Percentiles rank a stretch among this genome's conserved stretches.
phyloP scores from a whole-genome alignment of 106 monocot genomes.

The Hemerocallis citrina region DNA sequence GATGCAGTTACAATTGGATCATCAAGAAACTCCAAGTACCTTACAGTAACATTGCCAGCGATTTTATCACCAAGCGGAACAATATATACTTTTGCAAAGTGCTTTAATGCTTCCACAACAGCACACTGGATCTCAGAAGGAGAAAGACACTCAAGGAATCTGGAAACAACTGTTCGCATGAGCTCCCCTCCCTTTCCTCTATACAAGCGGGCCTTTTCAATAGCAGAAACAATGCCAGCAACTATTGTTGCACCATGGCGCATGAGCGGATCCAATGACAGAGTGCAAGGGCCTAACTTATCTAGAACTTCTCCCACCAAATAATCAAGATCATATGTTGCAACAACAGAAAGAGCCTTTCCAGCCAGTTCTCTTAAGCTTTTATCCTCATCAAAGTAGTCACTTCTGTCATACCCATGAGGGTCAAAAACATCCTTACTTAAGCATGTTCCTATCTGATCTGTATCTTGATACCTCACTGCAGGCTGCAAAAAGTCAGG shows the following conservation, averaged over 20 bases:
- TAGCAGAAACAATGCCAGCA: too few relatives aligned
- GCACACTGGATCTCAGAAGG: conserved; percentile 47
- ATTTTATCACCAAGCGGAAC: conserved; percentile 32
- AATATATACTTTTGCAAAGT: conserved; percentile 68
- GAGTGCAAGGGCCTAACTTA: conserved; percentile 61
- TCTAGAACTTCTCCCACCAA: conserved; percentile 60
- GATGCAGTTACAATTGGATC: conserved; percentile 92
- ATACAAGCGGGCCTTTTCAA: too few relatives aligned
- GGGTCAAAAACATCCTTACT: conserved; percentile 94
- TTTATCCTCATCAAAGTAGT: conserved; percentile 97
- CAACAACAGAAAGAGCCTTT: conserved; percentile 77
- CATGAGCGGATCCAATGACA: conserved; percentile 80
- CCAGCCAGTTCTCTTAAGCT: conserved; percentile 79
- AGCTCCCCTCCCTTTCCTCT: too few relatives aligned
- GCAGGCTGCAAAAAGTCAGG: conserved; percentile 97
- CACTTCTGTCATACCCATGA: conserved; percentile 86
- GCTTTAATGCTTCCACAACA: conserved; percentile 80
- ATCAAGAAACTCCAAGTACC: conserved; percentile 61
- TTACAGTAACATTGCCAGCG: conserved; percentile 30
- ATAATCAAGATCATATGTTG: conserved; percentile 76
- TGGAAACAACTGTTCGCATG: too few relatives aligned
- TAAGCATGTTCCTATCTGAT: conserved; percentile 93
- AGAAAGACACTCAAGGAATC: conserved; percentile 1
- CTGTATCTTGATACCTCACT: conserved; percentile 87
- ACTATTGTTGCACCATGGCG: conserved; percentile 99